Evolutionary conservation across 2,329 filamentous ascomycete genomes (phyloP), one percentile per base, ranked within the genome.

Genomic region (Claviceps sp.): DNA sequence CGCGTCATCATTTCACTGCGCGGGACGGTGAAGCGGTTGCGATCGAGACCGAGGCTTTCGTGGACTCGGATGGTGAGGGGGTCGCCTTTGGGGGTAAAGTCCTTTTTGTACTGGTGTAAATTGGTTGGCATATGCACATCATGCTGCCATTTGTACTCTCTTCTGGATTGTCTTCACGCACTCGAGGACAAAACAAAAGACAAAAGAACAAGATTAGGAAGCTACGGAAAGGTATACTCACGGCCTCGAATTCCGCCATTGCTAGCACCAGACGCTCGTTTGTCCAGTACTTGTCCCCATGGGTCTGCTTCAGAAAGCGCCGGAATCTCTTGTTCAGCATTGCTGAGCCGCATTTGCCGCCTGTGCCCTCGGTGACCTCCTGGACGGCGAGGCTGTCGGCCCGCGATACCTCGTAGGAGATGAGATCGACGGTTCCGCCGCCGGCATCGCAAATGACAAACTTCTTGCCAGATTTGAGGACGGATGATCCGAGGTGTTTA

Each of bases 1-100:
- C 59, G 71, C 76, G 65, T 84, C 77, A 60, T 88, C 84, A 66
- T 90, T 77, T 43, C 62, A 81, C 84, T 50, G 64, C 78, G 61
- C n/a, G 67, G 51, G 57, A 69, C 62, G 1, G 62, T 65, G 51
- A 56, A 61, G 34, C 56, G 58, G 30, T 67, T 63, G 42, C 65
- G 61, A 37, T 56, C 60, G 18, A 68, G 48, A 2, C 65, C 65
- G 37, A 69, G 62, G 30, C 59, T 63, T 22, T 64, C 54, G 38
- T 68, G 61, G 43, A 67, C 58, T 47, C 61, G 60, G 64, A 74
- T 55, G 54, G 65, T 56, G 55, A 66, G 48, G 64, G 66, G 52
- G 61, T 72, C 52, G 50, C 63, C 63, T 22, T 62, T 64, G 46
- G 55, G 70, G 55, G 46, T 63, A 59, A 61, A 75, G 54, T 54